These are phyloP conservation scores for Globisporangium abappressorium DNA, from an alignment of 352 stramenopile genomes.

Conservation along the genomic window DNA sequence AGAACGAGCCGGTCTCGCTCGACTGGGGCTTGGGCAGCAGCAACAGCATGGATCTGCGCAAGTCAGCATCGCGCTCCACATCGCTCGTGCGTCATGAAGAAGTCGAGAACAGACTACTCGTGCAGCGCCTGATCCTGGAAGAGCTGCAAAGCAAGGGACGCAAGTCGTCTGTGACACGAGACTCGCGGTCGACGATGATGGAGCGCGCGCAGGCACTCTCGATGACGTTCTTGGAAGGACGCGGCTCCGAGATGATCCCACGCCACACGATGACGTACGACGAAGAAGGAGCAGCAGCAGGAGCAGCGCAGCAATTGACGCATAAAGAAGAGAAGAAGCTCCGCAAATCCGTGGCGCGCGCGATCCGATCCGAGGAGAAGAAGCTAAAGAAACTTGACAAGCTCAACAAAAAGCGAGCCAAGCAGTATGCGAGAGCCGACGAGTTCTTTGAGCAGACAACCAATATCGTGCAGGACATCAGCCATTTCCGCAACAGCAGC, in stretches of 20 bases:
- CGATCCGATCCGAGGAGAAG: constrained; percentile 30
- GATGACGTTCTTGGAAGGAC: constrained; percentile 10
- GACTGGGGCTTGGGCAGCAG: constrained; percentile 15
- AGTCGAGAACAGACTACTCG: constrained; percentile 9
- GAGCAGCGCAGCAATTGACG: constrained; percentile 8
- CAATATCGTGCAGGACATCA: background rate
- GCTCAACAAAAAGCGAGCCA: constrained; percentile 16
- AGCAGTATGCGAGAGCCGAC: constrained; percentile 16
- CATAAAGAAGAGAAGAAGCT: constrained; percentile 33
- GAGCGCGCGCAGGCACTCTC: constrained; percentile 17
- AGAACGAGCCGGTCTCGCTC: constrained; percentile 16
- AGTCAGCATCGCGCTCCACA: background rate
- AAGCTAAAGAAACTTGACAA: constrained; percentile 33
- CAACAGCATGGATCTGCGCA: constrained; percentile 14
- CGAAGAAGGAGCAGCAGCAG: background rate
- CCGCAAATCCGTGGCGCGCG: constrained; percentile 27
- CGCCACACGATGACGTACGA: background rate
- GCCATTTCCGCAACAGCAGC: constrained; percentile 7
- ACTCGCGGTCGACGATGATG: constrained; percentile 11
- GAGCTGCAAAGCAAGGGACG: constrained; percentile 12
- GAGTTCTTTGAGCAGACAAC: constrained; percentile 18
- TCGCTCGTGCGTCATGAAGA: background rate
- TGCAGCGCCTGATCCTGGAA: constrained; percentile 17
- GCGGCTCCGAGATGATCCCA: constrained; percentile 12
- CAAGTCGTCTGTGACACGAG: background rate